Base-by-base conservation (phyloP, 73 alveolate species). In the Paramecium sonneborni region DNA sequence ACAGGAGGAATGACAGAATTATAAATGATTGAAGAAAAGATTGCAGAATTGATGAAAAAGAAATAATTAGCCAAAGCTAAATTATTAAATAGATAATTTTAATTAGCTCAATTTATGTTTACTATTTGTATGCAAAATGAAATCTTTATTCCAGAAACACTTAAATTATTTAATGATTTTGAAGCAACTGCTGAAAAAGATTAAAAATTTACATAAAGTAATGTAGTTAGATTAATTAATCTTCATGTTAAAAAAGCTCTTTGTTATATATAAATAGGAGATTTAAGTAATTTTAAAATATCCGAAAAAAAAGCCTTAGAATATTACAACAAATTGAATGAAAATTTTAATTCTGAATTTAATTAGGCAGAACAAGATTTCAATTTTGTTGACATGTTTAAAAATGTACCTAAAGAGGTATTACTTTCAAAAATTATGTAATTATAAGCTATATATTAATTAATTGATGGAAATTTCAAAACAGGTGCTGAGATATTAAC, bases 371-470 rank as follows among this genome's bases (percentile, higher is more conserved):
- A 79, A 34, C 4, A 79, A 24, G 90, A 79, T 44, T 79, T 41
- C 14, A 79, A 79, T 15, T 79, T 79, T 41, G 90, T 79, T 26
- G 90, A 79, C 15, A 79, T 79, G 90, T 79, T 79, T 15, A 79
- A 79, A 44, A 79, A 79, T 79, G 90, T 79, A 38, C 90, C 90
- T 1, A 39, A 79, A 43, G 90, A 79, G 21, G 90, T 79, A 4
- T 44, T 79, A 20, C 76, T 43, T 4, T 79, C 90, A 0, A 79
- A 79, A 18, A 79, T 79, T 12, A 79, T 24, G 48, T 30, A 79
- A 79, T 23, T 79, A 79, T 37, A 79, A 41, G 90, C 90, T 2
- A 79, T 79, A 38, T 79, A 43, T 24, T 20, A 79, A 44, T 43
- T 79, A 23, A 24, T 79, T 11, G 20, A 79, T 20, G 90, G 90